Evolutionary conservation across 148 eudicot species (phyloP), one percentile per base, ranked within the genome.

Genomic region (Rhododendron mucronatum): DNA sequence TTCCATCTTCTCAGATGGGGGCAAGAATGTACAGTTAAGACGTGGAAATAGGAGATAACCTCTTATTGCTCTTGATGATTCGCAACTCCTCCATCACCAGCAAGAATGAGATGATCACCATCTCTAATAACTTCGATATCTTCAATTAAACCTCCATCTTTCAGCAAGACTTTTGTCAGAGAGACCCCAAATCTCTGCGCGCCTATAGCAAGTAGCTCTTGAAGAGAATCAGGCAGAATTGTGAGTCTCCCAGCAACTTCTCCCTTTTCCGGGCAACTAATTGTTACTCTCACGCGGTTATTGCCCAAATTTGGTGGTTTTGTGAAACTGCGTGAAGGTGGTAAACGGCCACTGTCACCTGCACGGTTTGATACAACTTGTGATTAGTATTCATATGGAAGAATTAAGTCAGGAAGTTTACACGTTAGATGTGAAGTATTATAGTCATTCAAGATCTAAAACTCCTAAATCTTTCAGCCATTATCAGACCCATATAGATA

Each of bases 81-180:
- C 26, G 8, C 83, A 53, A 9, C 53, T 53, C n/a, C 45, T 33
- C 23, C 75, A 37, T 90, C 89, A 47, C 86, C 86, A 78, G 89
- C 86, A 20, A 96, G 87, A 76, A 87, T 37, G 5, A 96, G 94
- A 84, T 93, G 93, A 91, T 96, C 99, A 35, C 92, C 95, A 59
- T 96, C 98, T 91, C 98, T 93, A 67, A 96, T 90, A 20, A 93
- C 82, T 7, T 83, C 90, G 3, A 93, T 89, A 28, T 93, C 95
- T 65, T 96, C 96, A 71, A 96, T 76, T 83, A 91, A 87, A 84
- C 94, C 99, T 87, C 98, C 96, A 39, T 87, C 95, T 82, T 41
- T 82, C 0, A 90, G 88, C n/a, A 88, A 37, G 74, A 95, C 88
- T 84, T 88, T 86, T 6, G 92, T 86, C 41, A 90, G 89, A 73